Evolutionary conservation across 495 filamentous ascomycete species (phyloP), one percentile per base, ranked within the genome.

Genomic region (Neurospora sp.): DNA sequence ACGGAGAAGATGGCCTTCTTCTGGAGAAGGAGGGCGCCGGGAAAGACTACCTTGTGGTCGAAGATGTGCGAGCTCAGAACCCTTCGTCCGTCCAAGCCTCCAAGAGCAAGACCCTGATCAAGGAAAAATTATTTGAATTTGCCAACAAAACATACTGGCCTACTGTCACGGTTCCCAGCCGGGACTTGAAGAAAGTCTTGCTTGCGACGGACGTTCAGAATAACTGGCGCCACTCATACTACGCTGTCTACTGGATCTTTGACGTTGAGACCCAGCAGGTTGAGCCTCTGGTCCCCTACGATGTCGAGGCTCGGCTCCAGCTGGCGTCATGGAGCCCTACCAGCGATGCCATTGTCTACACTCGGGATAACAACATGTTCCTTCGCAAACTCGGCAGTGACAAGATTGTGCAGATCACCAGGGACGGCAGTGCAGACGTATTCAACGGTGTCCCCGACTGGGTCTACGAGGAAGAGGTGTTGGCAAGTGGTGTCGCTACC

Each of bases 371-470:
- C 77, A 97, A 99, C 77, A 81, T 99, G 73, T 97, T 89, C 77
- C 78, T 97, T 35, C 91, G 96, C 59, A 89, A 90, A 54, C 78
- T 98, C 44, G 83, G 75, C 39, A 77, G 76, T 59, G 74, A 84
- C 37, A 82, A 83, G 70, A 89, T 94, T 16, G 86, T 84, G 5
- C 89, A 90, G 73, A 91, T 99, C 73, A 99, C 96, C 16, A 90
- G 84, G 74, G 94, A 98, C 80, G 96, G 96, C 46, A 92, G 94
- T 1, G 81, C 86, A 3, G 88, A 98, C 73, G 87, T 96, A 18
- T 98, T 99, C 85, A 96, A 98, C 77, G 96, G 96, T 27, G 89
- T 97, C n/a, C 96, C 96, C 0, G 96, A 99, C 81, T 99, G 96
- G 96, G 96, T 99, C 0, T 99, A 98, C 76, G 96, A 99, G 79